A percentile compares a stretch with the other conserved stretches of the same genome.
phyloP scores from a whole-genome alignment of 257 asterid species.

The Petunia secreta region DNA sequence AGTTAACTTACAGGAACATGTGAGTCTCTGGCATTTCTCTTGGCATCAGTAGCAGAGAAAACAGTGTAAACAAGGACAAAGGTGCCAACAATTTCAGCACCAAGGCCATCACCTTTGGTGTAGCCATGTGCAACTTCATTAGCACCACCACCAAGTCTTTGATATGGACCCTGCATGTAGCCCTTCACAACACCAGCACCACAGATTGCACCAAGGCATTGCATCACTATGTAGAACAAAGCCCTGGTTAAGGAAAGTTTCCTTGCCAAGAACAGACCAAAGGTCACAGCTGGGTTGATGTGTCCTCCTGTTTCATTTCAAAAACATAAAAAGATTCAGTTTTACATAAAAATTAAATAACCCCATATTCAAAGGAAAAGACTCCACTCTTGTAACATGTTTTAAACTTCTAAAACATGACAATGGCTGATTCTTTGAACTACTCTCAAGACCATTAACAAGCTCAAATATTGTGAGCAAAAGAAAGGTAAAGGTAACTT shows the following conservation, averaged over 20 bases:
- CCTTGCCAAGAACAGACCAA: slow-evolving; percentile 69
- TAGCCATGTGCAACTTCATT: slow-evolving; percentile 60
- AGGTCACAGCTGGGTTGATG: slow-evolving; percentile 72
- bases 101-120: slow-evolving; percentile 69
- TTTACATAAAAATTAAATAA: not conserved
- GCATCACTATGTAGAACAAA: slow-evolving; percentile 66
- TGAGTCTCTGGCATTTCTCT: slow-evolving; percentile 76
- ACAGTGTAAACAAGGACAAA: slow-evolving; percentile 75
- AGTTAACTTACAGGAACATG: slow-evolving; percentile 62
- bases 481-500: not conserved
- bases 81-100: slow-evolving; percentile 77
- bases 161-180: slow-evolving; percentile 51
- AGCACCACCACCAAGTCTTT: slow-evolving; percentile 56
- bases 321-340: not conserved
- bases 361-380: not conserved
- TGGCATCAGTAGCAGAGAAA: slow-evolving; percentile 81
- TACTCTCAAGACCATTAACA: not conserved
- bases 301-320: slow-evolving; percentile 60
- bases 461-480: not conserved
- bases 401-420: not conserved
- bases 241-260: slow-evolving; percentile 68
- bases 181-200: slow-evolving; percentile 85
- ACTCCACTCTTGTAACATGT: not conserved
- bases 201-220: slow-evolving; percentile 72
- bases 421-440: not conserved